A percentile compares a stretch with the other conserved stretches of the same genome.
These are phyloP conservation scores for Colletotrichum abscissum DNA, from an alignment of 2,329 filamentous ascomycete species.

Conservation along the genomic window DNA sequence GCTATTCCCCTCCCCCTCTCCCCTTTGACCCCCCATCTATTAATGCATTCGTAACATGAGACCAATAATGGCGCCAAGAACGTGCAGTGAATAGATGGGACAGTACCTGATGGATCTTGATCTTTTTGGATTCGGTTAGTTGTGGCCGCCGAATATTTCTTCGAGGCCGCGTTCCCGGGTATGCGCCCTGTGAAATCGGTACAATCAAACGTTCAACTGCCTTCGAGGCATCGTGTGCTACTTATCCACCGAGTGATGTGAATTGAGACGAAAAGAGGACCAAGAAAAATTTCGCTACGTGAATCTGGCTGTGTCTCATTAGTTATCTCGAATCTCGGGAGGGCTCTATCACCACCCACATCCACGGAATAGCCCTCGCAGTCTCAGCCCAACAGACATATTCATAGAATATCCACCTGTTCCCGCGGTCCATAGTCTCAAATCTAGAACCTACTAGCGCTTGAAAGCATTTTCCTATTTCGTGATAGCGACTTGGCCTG, in stretches of 20 bases:
- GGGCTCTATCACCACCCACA: not conserved
- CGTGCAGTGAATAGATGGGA: not conserved
- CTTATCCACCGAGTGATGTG: not conserved
- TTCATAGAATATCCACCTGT: not conserved
- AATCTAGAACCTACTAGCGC: not conserved
- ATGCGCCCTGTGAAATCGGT: not conserved
- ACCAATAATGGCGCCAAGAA: not conserved
- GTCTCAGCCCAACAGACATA: not conserved
- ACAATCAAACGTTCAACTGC: not conserved
- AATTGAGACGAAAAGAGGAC: not conserved
- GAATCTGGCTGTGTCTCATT: not conserved
- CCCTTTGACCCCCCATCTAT: not conserved
- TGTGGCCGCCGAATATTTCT: not conserved
- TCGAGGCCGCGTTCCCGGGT: not conserved
- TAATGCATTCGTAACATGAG: not conserved
- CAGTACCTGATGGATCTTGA: not conserved
- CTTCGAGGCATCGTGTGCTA: not conserved
- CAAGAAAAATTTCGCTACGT: not conserved
- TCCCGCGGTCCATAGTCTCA: not conserved
- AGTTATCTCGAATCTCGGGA: not conserved
- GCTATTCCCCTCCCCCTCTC: too few species aligned
- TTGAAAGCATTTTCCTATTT: not conserved
- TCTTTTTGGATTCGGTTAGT: not conserved
- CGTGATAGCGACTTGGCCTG: not conserved
- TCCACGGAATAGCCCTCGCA: too few species aligned